Conservation (phyloP, 306 rosid genomes). For the Leucaena leucocephala region DNA sequence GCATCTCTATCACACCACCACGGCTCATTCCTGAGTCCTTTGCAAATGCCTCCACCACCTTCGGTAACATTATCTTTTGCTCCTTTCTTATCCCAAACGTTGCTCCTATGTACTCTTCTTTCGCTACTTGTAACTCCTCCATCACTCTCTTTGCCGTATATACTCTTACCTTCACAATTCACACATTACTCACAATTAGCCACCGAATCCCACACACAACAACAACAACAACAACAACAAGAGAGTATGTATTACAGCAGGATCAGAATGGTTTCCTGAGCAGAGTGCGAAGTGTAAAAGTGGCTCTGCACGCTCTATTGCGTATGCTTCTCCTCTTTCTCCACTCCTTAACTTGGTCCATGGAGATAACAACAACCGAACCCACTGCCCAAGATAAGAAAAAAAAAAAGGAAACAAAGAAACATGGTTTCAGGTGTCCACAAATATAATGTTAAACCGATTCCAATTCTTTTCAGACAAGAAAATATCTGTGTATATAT, state of each 20-base stretch:
- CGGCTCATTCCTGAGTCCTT: slow-evolving; percentile 65
- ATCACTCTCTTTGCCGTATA: slow-evolving; percentile 67
- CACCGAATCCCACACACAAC: not conserved
- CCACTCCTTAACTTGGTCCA: slow-evolving; percentile 72
- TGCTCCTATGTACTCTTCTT: slow-evolving; percentile 77
- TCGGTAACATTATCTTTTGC: slow-evolving; percentile 68
- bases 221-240: not conserved
- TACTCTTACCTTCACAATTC: slow-evolving; percentile 61
- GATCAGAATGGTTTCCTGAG: slow-evolving; percentile 93
- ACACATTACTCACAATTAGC: no score
- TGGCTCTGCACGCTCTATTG: slow-evolving; percentile 71
- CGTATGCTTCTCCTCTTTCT: slow-evolving; percentile 69
- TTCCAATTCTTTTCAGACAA: no score
- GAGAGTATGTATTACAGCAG: slow-evolving; percentile 58
- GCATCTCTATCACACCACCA: slow-evolving; percentile 60
- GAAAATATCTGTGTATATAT: not conserved
- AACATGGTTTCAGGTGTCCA: not conserved
- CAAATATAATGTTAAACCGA: not conserved
- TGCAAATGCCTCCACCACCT: slow-evolving; percentile 72
- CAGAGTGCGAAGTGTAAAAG: slow-evolving; percentile 89
- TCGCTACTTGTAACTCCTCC: slow-evolving; percentile 76
- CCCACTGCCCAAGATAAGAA: slow-evolving; percentile 55
- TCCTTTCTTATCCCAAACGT: slow-evolving; percentile 76
- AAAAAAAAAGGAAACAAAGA: not conserved
- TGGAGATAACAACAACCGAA: slow-evolving; percentile 67